phyloP scores from a whole-genome alignment of 228 moss, liverwort and hornwort genomes.

The Sphagnum fallax region DNA sequence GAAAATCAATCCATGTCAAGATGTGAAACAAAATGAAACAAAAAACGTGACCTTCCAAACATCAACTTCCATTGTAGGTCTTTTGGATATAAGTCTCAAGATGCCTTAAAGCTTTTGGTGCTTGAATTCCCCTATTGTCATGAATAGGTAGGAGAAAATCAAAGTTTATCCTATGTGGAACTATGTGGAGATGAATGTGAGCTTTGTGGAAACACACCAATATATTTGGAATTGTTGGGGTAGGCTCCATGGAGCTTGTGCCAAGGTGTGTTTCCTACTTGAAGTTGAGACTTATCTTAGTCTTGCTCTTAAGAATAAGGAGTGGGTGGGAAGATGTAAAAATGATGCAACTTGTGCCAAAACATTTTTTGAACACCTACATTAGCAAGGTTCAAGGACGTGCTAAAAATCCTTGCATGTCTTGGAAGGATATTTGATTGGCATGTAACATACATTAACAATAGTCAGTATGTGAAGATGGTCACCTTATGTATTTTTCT shows the following conservation, averaged over 20 bases:
- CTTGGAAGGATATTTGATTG: neutral
- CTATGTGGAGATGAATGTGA: slow-evolving; percentile 5
- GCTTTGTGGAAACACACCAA: neutral
- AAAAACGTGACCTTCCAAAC: neutral
- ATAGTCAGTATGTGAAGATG: too few species aligned
- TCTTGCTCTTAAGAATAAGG: slow-evolving; percentile 8
- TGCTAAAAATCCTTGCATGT: slow-evolving; percentile 3
- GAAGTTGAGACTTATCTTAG: slow-evolving; percentile 2
- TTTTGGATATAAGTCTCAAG: neutral
- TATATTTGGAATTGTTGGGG: slow-evolving; percentile 5
- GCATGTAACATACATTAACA: too few species aligned
- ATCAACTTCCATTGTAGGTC: neutral
- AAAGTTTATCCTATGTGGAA: slow-evolving; percentile 3
- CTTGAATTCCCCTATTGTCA: too few species aligned
- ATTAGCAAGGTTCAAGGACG: slow-evolving; percentile 6
- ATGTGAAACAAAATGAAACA: neutral
- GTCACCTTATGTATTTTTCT: too few species aligned
- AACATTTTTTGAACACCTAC: slow-evolving; percentile 5
- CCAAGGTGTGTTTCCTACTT: slow-evolving; percentile 5
- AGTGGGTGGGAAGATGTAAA: slow-evolving; percentile 5
- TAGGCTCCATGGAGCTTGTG: slow-evolving; percentile 5
- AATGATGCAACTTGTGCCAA: slow-evolving; percentile 6
- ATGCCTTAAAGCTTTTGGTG: too few species aligned
- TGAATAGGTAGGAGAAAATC: too few species aligned
- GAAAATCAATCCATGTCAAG: neutral